Evolutionary conservation across 352 stramenopile species (phyloP).

Genomic region (Pythium dissotocum): DNA sequence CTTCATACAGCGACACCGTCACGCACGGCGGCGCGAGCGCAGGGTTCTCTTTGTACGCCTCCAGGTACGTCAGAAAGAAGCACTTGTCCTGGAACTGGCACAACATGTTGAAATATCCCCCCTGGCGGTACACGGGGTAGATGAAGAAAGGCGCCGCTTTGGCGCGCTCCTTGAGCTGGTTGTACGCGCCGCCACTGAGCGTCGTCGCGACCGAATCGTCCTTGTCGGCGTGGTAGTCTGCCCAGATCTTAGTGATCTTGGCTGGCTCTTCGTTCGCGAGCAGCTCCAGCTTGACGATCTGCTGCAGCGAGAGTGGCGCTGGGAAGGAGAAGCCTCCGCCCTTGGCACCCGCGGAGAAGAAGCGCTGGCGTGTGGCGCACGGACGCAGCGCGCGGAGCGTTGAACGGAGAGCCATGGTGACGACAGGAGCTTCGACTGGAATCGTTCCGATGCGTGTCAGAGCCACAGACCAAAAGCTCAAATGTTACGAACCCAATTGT

Average conservation of each 20-base stretch:
- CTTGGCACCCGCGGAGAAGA: conserved; percentile 11
- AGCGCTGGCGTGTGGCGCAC: neutral
- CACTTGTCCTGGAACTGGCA: conserved; percentile 90
- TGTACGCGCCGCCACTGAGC: conserved; percentile 42
- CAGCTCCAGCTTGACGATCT: conserved; percentile 86
- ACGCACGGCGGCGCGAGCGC: conserved; percentile 71
- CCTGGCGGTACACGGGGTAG: conserved; percentile 82
- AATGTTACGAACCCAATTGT: neutral
- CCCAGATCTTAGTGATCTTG: conserved; percentile 75
- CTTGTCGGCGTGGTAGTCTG: conserved; percentile 77
- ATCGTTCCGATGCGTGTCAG: neutral
- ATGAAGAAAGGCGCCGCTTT: conserved; percentile 70
- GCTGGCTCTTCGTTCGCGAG: conserved; percentile 62
- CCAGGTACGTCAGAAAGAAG: conserved; percentile 85
- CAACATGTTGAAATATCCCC: conserved; percentile 88
- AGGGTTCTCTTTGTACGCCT: conserved; percentile 88
- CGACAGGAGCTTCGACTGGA: neutral
- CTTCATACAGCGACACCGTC: conserved; percentile 77
- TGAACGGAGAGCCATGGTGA: conserved; percentile 4
- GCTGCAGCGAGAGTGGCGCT: conserved; percentile 68
- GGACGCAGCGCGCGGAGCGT: conserved; percentile 14
- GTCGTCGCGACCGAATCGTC: conserved; percentile 65
- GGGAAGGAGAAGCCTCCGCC: conserved; percentile 79
- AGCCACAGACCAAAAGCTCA: neutral
- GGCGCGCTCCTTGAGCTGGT: conserved; percentile 50